Conservation (phyloP, 495 filamentous ascomycete species). For the Lophiostoma macrostomum region DNA sequence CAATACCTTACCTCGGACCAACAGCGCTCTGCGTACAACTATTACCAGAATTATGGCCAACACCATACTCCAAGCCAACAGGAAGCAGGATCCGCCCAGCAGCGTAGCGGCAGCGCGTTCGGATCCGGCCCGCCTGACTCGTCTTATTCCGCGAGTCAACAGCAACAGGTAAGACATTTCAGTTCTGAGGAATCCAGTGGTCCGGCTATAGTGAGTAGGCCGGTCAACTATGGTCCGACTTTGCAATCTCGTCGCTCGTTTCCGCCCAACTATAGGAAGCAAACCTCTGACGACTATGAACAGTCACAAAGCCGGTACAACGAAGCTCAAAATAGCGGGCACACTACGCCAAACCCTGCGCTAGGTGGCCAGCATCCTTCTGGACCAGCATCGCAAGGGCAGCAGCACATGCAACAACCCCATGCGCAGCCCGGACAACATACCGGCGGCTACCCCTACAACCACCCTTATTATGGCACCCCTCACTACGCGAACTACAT, state of each 20-base stretch:
- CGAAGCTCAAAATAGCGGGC: slow-evolving; percentile 78
- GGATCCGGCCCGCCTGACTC: slow-evolving; percentile 69
- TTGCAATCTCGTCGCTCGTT: no score
- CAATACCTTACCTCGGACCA: slow-evolving; percentile 79
- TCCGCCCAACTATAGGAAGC: neutral
- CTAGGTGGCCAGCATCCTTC: slow-evolving; percentile 64
- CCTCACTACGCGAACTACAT: slow-evolving; percentile 79
- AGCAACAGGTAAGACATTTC: slow-evolving; percentile 40
- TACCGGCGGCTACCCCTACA: slow-evolving; percentile 57
- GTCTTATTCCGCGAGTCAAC: slow-evolving; percentile 49
- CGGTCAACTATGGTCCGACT: neutral
- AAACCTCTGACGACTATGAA: slow-evolving; percentile 39
- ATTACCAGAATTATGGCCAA: slow-evolving; percentile 73
- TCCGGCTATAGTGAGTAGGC: neutral
- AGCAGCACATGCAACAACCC: slow-evolving; percentile 64
- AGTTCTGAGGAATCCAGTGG: neutral
- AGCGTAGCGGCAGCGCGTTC: slow-evolving; percentile 71
- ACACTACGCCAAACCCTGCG: slow-evolving; percentile 83
- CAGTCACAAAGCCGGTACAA: slow-evolving; percentile 66
- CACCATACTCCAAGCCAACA: slow-evolving; percentile 64
- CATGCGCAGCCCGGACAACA: slow-evolving; percentile 46
- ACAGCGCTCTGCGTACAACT: slow-evolving; percentile 71
- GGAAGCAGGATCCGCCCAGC: slow-evolving; percentile 67
- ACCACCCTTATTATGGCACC: slow-evolving; percentile 75
- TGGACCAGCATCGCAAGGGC: slow-evolving; percentile 52